Evolutionary conservation across 164 flowering plant species (phyloP).

Genomic region (Houttuynia cordata): DNA sequence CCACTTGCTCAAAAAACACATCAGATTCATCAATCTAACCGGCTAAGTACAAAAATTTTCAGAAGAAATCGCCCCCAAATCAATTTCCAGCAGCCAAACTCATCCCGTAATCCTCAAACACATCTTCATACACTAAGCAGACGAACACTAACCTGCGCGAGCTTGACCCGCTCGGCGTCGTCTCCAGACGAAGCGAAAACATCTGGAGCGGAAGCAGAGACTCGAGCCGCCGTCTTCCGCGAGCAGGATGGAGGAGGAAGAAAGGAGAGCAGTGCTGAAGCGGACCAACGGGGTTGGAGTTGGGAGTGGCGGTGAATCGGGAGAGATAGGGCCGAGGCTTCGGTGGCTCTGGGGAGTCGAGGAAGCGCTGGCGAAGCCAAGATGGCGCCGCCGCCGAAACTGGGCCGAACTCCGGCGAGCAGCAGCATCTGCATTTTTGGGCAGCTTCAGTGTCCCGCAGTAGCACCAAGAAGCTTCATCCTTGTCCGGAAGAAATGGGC

Average conservation of each 20-base stretch:
- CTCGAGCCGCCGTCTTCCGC: neutral
- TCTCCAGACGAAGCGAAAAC: slow-evolving; percentile 23
- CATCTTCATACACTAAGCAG: too few relatives aligned
- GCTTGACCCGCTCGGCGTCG: slow-evolving; percentile 60
- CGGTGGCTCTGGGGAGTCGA: neutral
- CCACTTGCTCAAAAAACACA: neutral
- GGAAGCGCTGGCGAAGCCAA: neutral
- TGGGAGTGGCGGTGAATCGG: neutral
- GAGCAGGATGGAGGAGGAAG: neutral
- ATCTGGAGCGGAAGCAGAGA: slow-evolving; percentile 30
- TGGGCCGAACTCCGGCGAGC: neutral
- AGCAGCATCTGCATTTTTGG: neutral
- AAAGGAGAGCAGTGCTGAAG: neutral
- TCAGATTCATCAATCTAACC: neutral
- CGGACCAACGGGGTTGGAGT: neutral
- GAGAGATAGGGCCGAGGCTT: neutral
- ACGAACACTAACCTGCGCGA: slow-evolving; percentile 52
- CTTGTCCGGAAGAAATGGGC: neutral
- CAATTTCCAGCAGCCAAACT: neutral
- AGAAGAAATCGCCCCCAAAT: neutral
- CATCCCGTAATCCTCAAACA: too few relatives aligned
- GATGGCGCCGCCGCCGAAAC: neutral
- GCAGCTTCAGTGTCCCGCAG: neutral
- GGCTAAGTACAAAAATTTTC: neutral
- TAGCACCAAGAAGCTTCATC: neutral